Evolutionary conservation across 1,284 basidiomycete genomes (phyloP).

Genomic region (Kalmanozyma brasiliensis): DNA sequence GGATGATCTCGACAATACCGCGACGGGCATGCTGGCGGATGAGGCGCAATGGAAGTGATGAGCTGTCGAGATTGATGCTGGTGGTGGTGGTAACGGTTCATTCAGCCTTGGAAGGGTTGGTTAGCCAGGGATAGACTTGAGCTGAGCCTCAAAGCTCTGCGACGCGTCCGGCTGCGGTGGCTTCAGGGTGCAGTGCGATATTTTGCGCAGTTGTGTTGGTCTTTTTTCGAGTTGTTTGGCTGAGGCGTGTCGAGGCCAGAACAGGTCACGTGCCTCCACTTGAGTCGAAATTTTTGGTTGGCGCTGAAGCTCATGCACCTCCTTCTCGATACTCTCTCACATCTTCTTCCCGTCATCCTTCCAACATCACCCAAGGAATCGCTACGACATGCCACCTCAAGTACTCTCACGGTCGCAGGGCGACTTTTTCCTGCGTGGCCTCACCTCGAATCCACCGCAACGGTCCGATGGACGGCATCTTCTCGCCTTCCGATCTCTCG

Average conservation of each 20-base stretch:
- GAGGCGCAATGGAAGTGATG: neutral
- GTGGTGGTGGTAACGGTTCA: slow-evolving; percentile 14
- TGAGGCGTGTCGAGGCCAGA: slow-evolving; percentile 19
- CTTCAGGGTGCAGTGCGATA: no score
- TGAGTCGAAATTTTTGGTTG: slow-evolving; percentile 14
- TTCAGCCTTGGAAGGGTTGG: no score
- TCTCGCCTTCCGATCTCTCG: slow-evolving; percentile 52
- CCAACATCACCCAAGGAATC: neutral
- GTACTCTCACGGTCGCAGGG: slow-evolving; percentile 59
- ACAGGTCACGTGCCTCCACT: slow-evolving; percentile 46
- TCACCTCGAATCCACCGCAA: slow-evolving; percentile 50
- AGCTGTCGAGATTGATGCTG: neutral
- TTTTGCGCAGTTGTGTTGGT: no score
- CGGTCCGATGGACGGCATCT: slow-evolving; percentile 53
- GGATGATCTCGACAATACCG: slow-evolving; percentile 40
- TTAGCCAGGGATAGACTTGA: no score
- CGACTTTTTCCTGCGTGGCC: slow-evolving; percentile 57
- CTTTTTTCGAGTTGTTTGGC: slow-evolving; percentile 3
- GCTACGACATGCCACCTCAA: slow-evolving; percentile 44
- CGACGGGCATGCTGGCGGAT: slow-evolving; percentile 38
- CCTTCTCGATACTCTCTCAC: neutral
- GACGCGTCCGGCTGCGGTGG: neutral
- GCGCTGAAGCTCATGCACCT: slow-evolving; percentile 8
- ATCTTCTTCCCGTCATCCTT: neutral
- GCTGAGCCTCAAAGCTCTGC: no score